Conservation (phyloP, 257 asterid species). For the Rubia yunnanensis region DNA sequence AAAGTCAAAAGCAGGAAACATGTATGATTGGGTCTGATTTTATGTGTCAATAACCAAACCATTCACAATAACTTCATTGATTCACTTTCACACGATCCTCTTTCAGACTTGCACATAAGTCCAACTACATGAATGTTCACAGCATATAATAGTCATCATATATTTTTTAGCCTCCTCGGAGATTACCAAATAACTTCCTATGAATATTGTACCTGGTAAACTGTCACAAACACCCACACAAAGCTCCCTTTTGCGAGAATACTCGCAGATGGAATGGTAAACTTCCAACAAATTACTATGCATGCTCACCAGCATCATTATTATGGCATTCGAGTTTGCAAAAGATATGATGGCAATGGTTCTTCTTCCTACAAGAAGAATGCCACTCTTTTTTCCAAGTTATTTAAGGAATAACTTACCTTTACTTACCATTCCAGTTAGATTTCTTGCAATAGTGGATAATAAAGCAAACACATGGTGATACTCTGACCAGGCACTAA, state of each 20-base stretch:
- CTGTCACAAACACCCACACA: not conserved
- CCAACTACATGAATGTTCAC: not conserved
- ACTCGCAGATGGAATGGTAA: not conserved
- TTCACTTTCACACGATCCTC: not conserved
- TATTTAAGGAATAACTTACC: not conserved
- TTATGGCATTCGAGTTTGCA: not conserved
- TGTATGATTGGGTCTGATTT: not conserved
- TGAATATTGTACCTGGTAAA: not conserved
- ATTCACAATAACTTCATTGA: not conserved
- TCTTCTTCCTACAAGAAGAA: constrained; percentile 6
- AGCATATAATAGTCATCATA: not conserved
- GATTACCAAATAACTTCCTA: not conserved
- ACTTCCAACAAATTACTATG: not conserved
- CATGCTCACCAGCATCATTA: not conserved
- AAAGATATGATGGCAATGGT: not conserved
- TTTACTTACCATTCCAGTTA: constrained; percentile 1
- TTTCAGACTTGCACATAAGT: not conserved
- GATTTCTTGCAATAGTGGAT: not conserved
- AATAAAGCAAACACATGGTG: not conserved
- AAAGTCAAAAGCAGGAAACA: not conserved
- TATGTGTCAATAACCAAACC: not conserved
- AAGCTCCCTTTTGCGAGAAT: not conserved
- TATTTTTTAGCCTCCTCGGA: not conserved
- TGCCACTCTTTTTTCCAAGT: not conserved
- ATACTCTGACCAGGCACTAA: not conserved